These are phyloP conservation scores for Pythium rishiriense DNA, from an alignment of 352 stramenopile species.

Conservation along the genomic window DNA sequence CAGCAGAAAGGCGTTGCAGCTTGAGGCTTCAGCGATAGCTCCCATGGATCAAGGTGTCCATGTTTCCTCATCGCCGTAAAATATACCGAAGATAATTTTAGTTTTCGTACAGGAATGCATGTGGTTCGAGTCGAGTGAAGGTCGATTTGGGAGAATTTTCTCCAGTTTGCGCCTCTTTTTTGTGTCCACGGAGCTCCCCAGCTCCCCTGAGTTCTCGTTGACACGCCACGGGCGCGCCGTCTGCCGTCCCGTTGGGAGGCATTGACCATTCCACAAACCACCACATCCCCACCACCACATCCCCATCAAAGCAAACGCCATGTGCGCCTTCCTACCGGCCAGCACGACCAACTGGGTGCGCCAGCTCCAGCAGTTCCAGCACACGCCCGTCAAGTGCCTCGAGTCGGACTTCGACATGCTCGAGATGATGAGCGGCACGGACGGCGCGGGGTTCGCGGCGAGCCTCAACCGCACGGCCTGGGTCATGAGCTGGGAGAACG, in stretches of 20 bases:
- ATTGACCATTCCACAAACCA: slow-evolving; percentile 5
- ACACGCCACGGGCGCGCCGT: not conserved
- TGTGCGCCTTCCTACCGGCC: slow-evolving; percentile 16
- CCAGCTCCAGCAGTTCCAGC: slow-evolving; percentile 28
- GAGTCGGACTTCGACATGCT: slow-evolving; percentile 31
- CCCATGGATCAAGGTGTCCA: too few relatives aligned
- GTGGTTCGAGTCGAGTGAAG: slow-evolving; percentile 17
- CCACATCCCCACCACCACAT: not conserved
- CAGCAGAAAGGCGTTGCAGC: too few relatives aligned
- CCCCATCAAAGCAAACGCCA: not conserved
- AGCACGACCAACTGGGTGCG: slow-evolving; percentile 29
- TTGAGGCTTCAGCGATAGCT: too few relatives aligned
- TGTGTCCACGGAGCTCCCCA: not conserved
- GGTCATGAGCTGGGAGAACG: slow-evolving; percentile 59
- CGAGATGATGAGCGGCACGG: slow-evolving; percentile 31
- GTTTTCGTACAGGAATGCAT: not conserved
- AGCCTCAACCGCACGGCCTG: slow-evolving; percentile 22
- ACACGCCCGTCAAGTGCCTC: slow-evolving; percentile 16
- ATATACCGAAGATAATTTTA: too few relatives aligned
- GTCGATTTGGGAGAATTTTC: slow-evolving; percentile 22
- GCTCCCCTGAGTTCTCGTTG: not conserved
- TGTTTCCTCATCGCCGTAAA: too few relatives aligned
- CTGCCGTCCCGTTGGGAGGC: not conserved
- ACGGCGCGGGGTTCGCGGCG: slow-evolving; percentile 3
- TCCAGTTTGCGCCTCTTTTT: slow-evolving; percentile 1